Percentiles rank a stretch among this genome's conserved stretches.
Evolutionary conservation across 768 basidiomycete species (phyloP).

Genomic region (Boletus sp.): DNA sequence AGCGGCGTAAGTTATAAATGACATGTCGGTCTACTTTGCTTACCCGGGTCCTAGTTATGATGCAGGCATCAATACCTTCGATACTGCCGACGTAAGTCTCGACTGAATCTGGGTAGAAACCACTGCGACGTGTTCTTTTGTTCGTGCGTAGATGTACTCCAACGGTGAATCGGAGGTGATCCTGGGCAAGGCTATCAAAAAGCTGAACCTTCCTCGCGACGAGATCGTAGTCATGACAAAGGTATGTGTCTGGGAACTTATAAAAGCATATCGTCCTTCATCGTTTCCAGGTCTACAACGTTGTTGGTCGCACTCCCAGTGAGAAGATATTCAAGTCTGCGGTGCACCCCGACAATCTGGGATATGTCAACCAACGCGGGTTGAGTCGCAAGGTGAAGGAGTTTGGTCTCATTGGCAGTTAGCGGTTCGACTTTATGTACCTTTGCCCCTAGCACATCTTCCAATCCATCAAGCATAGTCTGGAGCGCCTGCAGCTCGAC

Average conservation of each 20-base stretch:
- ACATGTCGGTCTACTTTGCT: neutral
- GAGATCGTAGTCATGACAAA: conserved; percentile 3
- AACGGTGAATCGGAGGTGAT: conserved; percentile 2
- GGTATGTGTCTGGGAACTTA: neutral
- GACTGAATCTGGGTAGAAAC: neutral
- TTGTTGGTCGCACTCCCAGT: neutral
- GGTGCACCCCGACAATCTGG: neutral
- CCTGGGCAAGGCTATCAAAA: neutral
- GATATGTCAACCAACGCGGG: conserved; percentile 1
- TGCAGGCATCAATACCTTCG: conserved; percentile 1
- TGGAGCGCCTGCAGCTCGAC: conserved; percentile 1
- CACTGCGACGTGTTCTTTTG: neutral
- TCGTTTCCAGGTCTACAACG: neutral
- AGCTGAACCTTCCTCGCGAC: neutral
- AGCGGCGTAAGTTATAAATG: neutral
- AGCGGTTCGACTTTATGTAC: neutral
- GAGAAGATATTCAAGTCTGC: conserved; percentile 1
- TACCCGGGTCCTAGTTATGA: neutral
- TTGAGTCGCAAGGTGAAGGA: conserved; percentile 18
- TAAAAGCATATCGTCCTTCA: neutral
- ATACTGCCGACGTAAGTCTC: neutral
- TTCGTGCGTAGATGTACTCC: neutral
- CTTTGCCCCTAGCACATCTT: neutral
- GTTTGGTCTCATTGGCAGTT: conserved; percentile 31
- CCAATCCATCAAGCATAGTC: conserved; percentile 1